Evolutionary conservation across 2,329 filamentous ascomycete species (phyloP).

Genomic region (Amylocarpus encephaloides): DNA sequence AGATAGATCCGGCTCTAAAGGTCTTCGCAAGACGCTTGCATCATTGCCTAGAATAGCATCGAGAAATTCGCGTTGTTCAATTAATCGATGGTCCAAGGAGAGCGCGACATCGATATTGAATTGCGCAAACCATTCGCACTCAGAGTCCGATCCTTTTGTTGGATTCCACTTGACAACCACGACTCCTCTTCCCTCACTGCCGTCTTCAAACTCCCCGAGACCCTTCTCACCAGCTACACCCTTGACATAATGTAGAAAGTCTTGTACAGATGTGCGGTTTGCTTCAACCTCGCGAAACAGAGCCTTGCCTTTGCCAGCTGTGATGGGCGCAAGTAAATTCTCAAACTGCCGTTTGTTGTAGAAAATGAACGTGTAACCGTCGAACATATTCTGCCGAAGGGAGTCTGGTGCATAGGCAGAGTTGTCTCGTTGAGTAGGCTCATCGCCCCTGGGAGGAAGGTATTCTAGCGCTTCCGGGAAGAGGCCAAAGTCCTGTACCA

Average conservation of each 20-base stretch:
- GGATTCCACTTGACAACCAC: conserved; percentile 70
- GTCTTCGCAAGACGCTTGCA: conserved; percentile 62
- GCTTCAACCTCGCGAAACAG: conserved; percentile 56
- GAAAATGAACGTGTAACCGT: conserved; percentile 85
- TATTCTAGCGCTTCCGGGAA: conserved; percentile 73
- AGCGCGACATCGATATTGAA: conserved; percentile 65
- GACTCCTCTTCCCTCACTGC: conserved; percentile 61
- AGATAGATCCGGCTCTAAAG: conserved; percentile 49
- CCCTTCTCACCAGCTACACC: conserved; percentile 69
- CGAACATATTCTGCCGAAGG: conserved; percentile 65
- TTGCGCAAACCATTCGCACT: conserved; percentile 54
- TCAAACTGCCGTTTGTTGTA: conserved; percentile 70
- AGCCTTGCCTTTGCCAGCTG: conserved; percentile 76
- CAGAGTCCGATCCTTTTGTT: conserved; percentile 46
- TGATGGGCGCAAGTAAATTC: conserved; percentile 67
- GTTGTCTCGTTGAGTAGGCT: conserved; percentile 63
- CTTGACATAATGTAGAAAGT: conserved; percentile 74
- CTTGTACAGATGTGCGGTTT: conserved; percentile 60
- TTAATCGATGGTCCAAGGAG: conserved; percentile 70
- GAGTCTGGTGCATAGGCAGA: conserved; percentile 62
- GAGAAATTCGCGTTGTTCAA: conserved; percentile 86
- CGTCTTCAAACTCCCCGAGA: conserved; percentile 56
- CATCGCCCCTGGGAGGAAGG: conserved; percentile 68
- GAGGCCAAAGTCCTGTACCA: conserved; percentile 73
- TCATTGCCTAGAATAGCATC: conserved; percentile 83